Base-by-base conservation (phyloP, 2,329 filamentous ascomycete species). In the Fusarium verrucosum region DNA sequence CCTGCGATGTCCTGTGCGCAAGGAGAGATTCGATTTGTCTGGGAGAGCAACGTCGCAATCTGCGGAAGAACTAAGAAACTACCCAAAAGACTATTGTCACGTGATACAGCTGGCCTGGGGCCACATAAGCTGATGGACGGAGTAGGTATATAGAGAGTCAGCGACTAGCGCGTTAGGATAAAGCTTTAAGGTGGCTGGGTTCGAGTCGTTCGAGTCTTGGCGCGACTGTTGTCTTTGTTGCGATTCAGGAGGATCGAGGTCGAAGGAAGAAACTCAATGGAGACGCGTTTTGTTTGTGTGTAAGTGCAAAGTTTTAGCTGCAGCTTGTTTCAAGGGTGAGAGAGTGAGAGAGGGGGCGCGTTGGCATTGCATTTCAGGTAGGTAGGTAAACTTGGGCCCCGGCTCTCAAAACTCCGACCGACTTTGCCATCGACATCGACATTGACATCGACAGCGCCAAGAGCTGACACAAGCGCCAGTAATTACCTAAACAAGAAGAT, bases 1-100 rank as follows among this genome's bases (percentile, higher is more conserved):
- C 70, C 49, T 71, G 69, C 52, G 68, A 69, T 72, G 70, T 68
- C 65, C 65, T 69, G 67, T 71, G 65, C 66, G 66, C 69, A 70
- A 70, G 68, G 54, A 69, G 60, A 59, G 58, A 47, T 56, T 68
- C 65, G 61, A 59, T 70, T 70, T 59, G 63, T 59, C 63, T 51
- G 65, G 53, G 61, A 60, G 65, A 65, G 56, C 66, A 69, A 71
- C 58, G 70, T 70, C 68, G 70, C 68, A 72, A 72, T 53, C 68
- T 61, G 63, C 60, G 62, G 61, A 58, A 61, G 58, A 60, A 59
- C 45, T 43, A 58, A 57, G 58, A 68, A 32, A 66, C 58, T 68
- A 56, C 58, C 63, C 58, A 63, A 69, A 49, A 61, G 35, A 37
- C 23, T 38, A 9, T 10, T 3, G 23, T 72, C 70, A 72, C 70